Evolutionary conservation across 306 rosid species (phyloP).

Genomic region (Rubus idaeus): DNA sequence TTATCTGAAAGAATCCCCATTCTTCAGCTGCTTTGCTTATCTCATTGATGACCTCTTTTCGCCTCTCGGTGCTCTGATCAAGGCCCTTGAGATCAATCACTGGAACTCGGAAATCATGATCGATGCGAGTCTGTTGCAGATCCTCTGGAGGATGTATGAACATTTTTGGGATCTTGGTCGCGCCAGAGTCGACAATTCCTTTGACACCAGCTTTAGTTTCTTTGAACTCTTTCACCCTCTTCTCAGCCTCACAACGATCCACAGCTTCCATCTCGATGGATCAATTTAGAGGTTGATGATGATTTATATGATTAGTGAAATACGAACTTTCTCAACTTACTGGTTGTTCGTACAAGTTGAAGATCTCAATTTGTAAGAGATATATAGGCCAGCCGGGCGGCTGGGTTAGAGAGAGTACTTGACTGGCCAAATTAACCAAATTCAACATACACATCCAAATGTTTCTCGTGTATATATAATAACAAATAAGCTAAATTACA

Average conservation of each 20-base stretch:
- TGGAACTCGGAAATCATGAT: constrained; percentile 28
- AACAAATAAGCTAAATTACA: no score
- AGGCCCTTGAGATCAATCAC: constrained; percentile 44
- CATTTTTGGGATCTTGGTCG: constrained; percentile 46
- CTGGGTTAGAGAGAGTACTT: no score
- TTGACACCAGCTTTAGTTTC: not conserved
- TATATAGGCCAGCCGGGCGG: no score
- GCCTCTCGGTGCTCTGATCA: constrained; percentile 10
- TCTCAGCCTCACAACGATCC: constrained; percentile 31
- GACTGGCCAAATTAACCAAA: no score
- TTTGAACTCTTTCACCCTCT: constrained; percentile 48
- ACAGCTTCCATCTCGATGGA: not conserved
- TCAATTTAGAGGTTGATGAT: not conserved
- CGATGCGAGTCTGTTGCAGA: not conserved
- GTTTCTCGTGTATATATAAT: no score
- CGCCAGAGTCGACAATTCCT: constrained; percentile 22
- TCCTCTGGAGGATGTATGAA: constrained; percentile 56
- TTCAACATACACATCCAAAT: no score
- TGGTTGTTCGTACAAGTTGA: no score
- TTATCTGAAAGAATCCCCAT: constrained; percentile 58
- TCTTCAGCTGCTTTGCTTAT: constrained; percentile 46
- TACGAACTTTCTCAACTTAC: no score
- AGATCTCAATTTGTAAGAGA: no score
- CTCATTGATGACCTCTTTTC: constrained; percentile 24
- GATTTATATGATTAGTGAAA: not conserved